Base-by-base conservation (phyloP, 163 green algal genomes). In the Volvox carteri region DNA sequence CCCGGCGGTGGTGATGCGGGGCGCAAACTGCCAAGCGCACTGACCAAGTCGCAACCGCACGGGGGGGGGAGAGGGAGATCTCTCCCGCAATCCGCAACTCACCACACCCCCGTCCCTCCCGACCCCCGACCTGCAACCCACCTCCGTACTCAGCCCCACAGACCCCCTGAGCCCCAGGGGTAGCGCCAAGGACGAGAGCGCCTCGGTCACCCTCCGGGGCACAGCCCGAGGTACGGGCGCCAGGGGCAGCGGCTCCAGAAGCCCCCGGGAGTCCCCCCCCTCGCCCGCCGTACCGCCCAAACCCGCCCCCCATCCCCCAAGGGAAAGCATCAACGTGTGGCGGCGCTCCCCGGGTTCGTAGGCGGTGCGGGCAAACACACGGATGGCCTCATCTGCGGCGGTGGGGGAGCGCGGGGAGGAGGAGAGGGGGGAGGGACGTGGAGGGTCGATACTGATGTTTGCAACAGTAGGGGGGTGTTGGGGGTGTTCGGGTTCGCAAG, bases 261-360 rank as follows among this genome's bases (percentile, higher is more conserved):
- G 37, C 39, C n/a, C n/a, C n/a, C 56, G 70, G 5, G 70, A 41
- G 37, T 78, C 52, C 35, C 33, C 8, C 6, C 35, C n/a, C 9
- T 33, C 28, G 1, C 56, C 46, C n/a, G 30, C 30, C 14, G 18
- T 11, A 44, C 65, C 65, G 65, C 65, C 65, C 9, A 33, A 21
- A 33, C 65, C 65, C 65, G 9, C 44, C 44, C 25, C 28, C 30
- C 44, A 37, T 11, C 60, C n/a, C n/a, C n/a, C n/a, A n/a, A n/a
- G n/a, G n/a, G n/a, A n/a, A n/a, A 86, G 25, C 41, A 86, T 18
- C n/a, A 86, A 42, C 28, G 37, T 78, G 42, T 86, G 78, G 25
- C 78, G 78, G 25, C 19, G 52, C 78, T 86, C 78, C n/a, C 78
- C 78, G 19, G 78, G 60, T n/a, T 86, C 78, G 42, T 86, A 86